A percentile compares a stretch with the other conserved stretches of the same genome.
Conservation (phyloP, 2,329 filamentous ascomycete species). For the Rhinocladiella mackenziei region DNA sequence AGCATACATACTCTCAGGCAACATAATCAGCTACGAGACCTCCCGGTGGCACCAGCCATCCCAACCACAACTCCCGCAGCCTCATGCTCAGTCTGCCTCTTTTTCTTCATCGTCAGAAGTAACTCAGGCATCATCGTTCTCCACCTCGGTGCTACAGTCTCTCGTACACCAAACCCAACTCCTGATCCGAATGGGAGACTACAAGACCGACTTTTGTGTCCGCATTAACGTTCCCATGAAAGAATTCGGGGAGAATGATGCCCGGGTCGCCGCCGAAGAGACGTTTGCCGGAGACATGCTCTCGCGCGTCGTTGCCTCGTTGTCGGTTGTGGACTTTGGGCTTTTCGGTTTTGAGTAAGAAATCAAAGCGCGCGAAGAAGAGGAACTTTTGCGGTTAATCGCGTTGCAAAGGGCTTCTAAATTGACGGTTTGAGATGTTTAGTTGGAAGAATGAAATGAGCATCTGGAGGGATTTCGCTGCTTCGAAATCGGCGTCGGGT, state of each 20-base stretch:
- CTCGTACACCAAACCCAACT: constrained; percentile 66
- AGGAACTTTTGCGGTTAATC: too few relatives aligned
- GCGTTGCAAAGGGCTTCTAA: too few relatives aligned
- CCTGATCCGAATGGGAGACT: constrained; percentile 68
- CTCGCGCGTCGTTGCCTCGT: constrained; percentile 60
- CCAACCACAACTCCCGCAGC: too few relatives aligned
- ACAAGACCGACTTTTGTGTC: constrained; percentile 76
- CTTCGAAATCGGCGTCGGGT: too few relatives aligned
- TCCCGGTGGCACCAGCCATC: too few relatives aligned
- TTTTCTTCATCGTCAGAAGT: neutral
- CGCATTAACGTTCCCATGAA: constrained; percentile 85
- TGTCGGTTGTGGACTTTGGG: constrained; percentile 76
- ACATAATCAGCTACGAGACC: constrained; percentile 20
- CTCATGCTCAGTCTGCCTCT: neutral
- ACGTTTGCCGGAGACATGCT: constrained; percentile 40
- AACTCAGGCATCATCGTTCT: neutral
- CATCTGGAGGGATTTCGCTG: too few relatives aligned
- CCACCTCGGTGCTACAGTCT: constrained; percentile 7
- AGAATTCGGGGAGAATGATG: constrained; percentile 66
- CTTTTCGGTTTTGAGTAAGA: constrained; percentile 65
- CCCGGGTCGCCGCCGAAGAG: constrained; percentile 59
- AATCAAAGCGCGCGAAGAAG: too few relatives aligned
- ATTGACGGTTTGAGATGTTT: too few relatives aligned
- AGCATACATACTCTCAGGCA: constrained; percentile 23
- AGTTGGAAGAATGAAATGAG: too few relatives aligned